Evolutionary conservation across 164 flowering plant species (phyloP).

Genomic region (Tetrastigma voinierianum): DNA sequence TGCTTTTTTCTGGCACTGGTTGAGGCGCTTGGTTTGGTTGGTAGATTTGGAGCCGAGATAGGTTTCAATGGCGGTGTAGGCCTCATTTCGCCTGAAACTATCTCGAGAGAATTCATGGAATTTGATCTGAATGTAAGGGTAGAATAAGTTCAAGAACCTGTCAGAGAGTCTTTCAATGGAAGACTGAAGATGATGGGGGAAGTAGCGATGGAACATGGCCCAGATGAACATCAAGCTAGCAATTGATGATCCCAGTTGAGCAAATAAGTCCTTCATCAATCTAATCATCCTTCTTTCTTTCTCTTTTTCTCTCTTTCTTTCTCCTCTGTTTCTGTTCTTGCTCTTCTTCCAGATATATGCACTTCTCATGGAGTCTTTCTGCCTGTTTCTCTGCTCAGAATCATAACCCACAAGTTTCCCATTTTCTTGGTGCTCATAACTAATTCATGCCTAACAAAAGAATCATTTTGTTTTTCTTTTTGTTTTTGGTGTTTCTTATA

Average conservation of each 20-base stretch:
- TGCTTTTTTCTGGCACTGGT: not conserved
- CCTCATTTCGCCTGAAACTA: not conserved
- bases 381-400: too few species aligned
- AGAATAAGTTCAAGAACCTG: not conserved
- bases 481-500: too few species aligned
- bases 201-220: constrained; percentile 3
- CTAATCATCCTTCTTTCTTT: too few species aligned
- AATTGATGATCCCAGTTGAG: not conserved
- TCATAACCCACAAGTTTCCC: too few species aligned
- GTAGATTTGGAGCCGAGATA: constrained; percentile 5
- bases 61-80: not conserved
- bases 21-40: not conserved
- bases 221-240: constrained; percentile 3
- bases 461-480: too few species aligned
- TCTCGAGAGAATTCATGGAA: not conserved
- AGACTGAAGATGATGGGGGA: not conserved
- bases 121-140: constrained; percentile 1
- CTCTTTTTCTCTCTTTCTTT: too few species aligned
- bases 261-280: not conserved
- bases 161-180: not conserved
- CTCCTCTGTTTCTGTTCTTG: too few species aligned
- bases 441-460: too few species aligned
- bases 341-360: too few species aligned
- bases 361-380: too few species aligned
- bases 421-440: too few species aligned